phyloP scores from a whole-genome alignment of 1,284 basidiomycete genomes.

The Caloboletus firmus region DNA sequence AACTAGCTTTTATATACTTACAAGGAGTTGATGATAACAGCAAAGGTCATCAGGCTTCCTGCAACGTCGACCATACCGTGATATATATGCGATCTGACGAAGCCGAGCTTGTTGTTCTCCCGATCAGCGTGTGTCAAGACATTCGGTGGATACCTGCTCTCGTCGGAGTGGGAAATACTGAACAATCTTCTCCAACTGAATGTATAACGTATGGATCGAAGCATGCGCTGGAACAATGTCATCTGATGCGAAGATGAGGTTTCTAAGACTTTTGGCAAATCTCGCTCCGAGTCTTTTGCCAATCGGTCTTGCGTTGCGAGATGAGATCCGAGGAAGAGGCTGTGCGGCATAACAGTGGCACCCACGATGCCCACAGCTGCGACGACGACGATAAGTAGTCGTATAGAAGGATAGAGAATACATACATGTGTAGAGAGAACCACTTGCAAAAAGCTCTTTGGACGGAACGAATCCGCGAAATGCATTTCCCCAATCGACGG shows the following conservation, averaged over 20 bases:
- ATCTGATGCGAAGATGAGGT: not conserved
- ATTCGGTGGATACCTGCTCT: slow-evolving; percentile 19
- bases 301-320: slow-evolving; percentile 80
- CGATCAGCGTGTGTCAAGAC: slow-evolving; percentile 49
- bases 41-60: slow-evolving; percentile 72
- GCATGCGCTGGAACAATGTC: slow-evolving; percentile 8
- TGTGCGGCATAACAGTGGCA: slow-evolving; percentile 90
- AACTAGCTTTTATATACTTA: slow-evolving; percentile 33
- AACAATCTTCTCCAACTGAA: slow-evolving; percentile 26
- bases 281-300: slow-evolving; percentile 19
- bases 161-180: slow-evolving; percentile 21
- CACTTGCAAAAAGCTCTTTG: slow-evolving; percentile 57
- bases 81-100: slow-evolving; percentile 74
- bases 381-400: slow-evolving; percentile 4
- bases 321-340: slow-evolving; percentile 85
- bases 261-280: slow-evolving; percentile 13
- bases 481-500: slow-evolving; percentile 74
- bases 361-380: slow-evolving; percentile 81
- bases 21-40: slow-evolving; percentile 86
- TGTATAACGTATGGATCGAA: slow-evolving; percentile 4
- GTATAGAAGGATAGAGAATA: not conserved
- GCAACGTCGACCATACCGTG: slow-evolving; percentile 75
- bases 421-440: slow-evolving; percentile 79
- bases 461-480: slow-evolving; percentile 89
- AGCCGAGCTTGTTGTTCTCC: slow-evolving; percentile 66